These are phyloP conservation scores for Exserohilum turcica DNA, from an alignment of 2,329 filamentous ascomycete genomes.

Conservation along the genomic window DNA sequence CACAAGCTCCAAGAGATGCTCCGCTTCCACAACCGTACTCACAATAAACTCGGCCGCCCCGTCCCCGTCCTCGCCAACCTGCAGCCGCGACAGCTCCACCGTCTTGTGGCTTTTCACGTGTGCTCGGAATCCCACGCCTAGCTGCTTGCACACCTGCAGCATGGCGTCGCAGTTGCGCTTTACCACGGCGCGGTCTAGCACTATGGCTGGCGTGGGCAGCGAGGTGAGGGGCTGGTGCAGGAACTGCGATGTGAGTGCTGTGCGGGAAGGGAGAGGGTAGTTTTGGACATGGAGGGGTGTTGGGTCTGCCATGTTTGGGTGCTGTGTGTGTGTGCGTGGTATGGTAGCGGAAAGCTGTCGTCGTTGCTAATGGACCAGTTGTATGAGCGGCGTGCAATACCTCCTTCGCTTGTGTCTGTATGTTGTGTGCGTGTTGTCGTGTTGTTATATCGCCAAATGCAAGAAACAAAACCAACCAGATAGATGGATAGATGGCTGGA, in stretches of 20 bases:
- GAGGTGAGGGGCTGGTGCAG: constrained; percentile 65
- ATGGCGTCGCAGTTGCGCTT: constrained; percentile 72
- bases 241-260: constrained; percentile 45
- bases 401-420: too few species aligned
- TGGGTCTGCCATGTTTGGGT: not conserved
- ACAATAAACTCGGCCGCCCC: constrained; percentile 67
- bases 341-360: too few species aligned
- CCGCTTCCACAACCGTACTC: constrained; percentile 76
- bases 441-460: too few species aligned
- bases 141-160: constrained; percentile 64
- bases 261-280: constrained; percentile 24
- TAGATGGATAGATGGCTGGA: too few species aligned
- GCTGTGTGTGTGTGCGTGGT: not conserved
- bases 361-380: too few species aligned
- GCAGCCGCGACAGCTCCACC: constrained; percentile 66
- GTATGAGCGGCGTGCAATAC: too few species aligned
- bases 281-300: not conserved
- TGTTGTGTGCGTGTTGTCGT: too few species aligned
- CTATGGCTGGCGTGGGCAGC: constrained; percentile 68
- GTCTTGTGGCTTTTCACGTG: constrained; percentile 90
- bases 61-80: constrained; percentile 63
- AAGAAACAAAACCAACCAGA: too few species aligned
- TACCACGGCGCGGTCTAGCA: constrained; percentile 71
- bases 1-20: constrained; percentile 67
- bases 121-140: constrained; percentile 71